Evolutionary conservation across 345 rosid species (phyloP), one percentile per base, ranked within the genome.

Genomic region (Salix suchowensis): DNA sequence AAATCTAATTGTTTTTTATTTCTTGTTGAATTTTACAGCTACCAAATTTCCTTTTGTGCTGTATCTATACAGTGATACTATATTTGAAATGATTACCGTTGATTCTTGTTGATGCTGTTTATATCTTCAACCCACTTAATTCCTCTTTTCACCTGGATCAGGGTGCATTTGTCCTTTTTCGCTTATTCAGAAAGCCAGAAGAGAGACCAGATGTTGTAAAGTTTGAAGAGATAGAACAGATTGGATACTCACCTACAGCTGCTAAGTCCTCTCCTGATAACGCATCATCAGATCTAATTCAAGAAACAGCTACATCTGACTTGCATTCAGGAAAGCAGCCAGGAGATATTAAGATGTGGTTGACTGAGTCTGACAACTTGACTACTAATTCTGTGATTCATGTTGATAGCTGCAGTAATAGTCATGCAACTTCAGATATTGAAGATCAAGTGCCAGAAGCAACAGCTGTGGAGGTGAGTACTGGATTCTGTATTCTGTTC

Each of bases 111-210:
- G n/a, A 46, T 46, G 24, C 69, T 74, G n/a, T 21, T 52, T 6
- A 48, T 55, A 26, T 65, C n/a, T 37, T 16, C 32, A 74, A 69
- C 67, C 70, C 37, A 79, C 14, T 30, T 7, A n/a, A 26, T 70
- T 54, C 34, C 58, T 58, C 65, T 65, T 26, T 67, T 65, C 44
- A 60, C 24, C 30, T 15, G 40, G 18, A 65, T 77, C 84, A 94
- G 97, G 76, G 64, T 85, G 84, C 96, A 44, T 95, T 85, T 79
- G 97, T 95, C 76, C 93, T 95, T 60, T 91, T 83, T 84, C 91
- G 97, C 46, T 87, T 95, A 85, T 93, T 95, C 80, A 89, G 87
- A 54, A 95, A 93, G 81, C 81, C 88, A 5, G 96, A 86, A 69
- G 97, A 85, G 83, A 87, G 54, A 80, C 61, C 36, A 65, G 89